These are phyloP conservation scores for Fusarium haematococcum DNA, from an alignment of 2,329 filamentous ascomycete genomes.

Conservation along the genomic window DNA sequence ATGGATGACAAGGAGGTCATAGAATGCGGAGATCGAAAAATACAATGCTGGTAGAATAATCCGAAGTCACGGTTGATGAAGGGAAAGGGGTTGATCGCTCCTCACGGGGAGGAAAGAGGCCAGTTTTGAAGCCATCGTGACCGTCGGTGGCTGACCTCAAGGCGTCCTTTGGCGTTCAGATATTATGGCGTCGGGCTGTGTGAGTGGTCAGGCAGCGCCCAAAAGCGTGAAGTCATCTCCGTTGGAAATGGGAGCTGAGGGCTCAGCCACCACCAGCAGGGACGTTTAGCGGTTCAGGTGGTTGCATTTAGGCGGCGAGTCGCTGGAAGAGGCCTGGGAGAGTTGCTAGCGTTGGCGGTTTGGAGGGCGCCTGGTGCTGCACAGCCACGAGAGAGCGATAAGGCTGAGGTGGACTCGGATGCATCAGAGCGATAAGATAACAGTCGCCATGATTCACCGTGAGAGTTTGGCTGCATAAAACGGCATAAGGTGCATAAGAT, in stretches of 20 bases:
- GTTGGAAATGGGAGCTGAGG: constrained; percentile 17
- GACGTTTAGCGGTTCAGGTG: constrained; percentile 3
- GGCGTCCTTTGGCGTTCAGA: neutral
- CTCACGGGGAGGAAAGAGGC: neutral
- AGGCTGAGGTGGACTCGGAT: neutral
- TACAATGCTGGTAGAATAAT: neutral
- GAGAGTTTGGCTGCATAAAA: neutral
- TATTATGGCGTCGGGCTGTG: constrained; percentile 13
- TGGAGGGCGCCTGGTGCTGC: constrained; percentile 8
- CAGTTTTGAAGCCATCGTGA: constrained; percentile 26
- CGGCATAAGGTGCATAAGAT: neutral
- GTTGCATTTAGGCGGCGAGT: neutral
- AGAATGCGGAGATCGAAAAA: neutral
- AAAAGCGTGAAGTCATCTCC: neutral
- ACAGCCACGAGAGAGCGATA: neutral
- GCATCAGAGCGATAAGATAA: neutral
- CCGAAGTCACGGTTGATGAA: neutral
- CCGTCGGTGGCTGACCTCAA: neutral
- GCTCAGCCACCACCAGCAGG: constrained; percentile 19
- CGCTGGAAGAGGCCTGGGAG: neutral
- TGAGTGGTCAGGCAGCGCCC: neutral
- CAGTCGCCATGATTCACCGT: neutral
- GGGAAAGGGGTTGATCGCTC: neutral
- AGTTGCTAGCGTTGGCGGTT: constrained; percentile 10
- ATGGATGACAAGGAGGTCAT: neutral